phyloP scores from a whole-genome alignment of 352 stramenopile genomes.

The Pythium coloratum region DNA sequence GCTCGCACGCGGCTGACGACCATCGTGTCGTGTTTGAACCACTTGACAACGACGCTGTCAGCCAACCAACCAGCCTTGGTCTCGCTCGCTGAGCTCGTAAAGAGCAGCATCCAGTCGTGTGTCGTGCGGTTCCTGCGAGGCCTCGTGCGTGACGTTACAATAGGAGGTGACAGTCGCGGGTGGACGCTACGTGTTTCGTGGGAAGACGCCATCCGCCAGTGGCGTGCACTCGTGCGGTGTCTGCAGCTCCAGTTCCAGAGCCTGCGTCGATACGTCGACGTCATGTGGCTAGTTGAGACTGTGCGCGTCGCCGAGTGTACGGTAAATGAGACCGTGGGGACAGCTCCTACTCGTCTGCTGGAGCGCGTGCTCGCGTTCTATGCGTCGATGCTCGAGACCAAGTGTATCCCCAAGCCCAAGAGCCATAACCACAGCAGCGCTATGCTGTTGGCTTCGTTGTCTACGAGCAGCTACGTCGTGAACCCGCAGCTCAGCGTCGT shows the following conservation, averaged over 20 bases:
- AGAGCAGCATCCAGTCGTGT: conserved; percentile 15
- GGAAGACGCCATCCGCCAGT: conserved; percentile 18
- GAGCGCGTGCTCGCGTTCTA: conserved; percentile 28
- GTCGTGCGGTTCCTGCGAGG: conserved; percentile 30
- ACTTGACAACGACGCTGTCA: neutral
- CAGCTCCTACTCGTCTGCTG: conserved; percentile 6
- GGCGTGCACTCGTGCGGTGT: conserved; percentile 19
- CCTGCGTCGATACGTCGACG: neutral
- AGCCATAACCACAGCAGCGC: neutral
- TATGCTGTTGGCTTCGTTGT: conserved; percentile 12
- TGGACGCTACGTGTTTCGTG: conserved; percentile 9
- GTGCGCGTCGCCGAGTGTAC: neutral
- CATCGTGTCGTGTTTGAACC: conserved; percentile 10
- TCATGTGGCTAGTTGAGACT: neutral
- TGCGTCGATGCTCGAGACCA: conserved; percentile 22
- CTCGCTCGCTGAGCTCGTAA: conserved; percentile 18
- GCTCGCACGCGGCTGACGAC: conserved; percentile 7
- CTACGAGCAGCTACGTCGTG: conserved; percentile 13
- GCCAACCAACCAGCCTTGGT: neutral
- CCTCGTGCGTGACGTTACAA: conserved; percentile 11
- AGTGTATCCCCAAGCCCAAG: conserved; percentile 19
- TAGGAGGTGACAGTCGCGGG: neutral
- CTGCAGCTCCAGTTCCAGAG: conserved; percentile 24
- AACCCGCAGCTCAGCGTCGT: neutral
- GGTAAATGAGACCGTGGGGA: conserved; percentile 1